Conservation (phyloP, 352 stramenopile species). For the Globisporangium irregulare region DNA sequence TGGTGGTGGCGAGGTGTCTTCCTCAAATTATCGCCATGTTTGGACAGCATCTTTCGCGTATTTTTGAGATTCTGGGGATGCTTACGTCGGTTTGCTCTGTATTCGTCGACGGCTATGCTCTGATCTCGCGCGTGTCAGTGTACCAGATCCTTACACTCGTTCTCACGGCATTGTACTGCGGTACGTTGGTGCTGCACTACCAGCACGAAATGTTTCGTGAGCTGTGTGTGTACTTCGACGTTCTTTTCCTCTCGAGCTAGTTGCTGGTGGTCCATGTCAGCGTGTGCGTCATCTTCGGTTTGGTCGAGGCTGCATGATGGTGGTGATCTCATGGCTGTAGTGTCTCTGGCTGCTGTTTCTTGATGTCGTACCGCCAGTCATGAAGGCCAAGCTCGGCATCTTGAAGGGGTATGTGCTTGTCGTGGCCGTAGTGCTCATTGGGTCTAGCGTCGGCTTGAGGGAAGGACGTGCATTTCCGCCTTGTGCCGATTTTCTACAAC, state of each 20-base stretch:
- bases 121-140: not conserved
- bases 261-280: constrained; percentile 15
- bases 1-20: not conserved
- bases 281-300: constrained; percentile 24
- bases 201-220: constrained; percentile 11
- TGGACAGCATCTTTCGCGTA: not conserved
- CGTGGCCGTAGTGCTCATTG: constrained; percentile 6
- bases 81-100: not conserved
- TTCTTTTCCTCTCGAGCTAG: constrained; percentile 26
- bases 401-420: not conserved
- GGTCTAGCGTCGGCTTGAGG: not conserved
- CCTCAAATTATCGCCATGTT: not conserved
- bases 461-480: constrained; percentile 11
- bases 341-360: constrained; percentile 20
- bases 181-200: not conserved
- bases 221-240: constrained; percentile 25
- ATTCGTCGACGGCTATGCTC: not conserved
- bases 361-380: constrained; percentile 20
- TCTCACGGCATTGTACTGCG: not conserved
- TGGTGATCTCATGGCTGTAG: constrained; percentile 19
- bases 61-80: not conserved
- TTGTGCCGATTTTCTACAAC: constrained; percentile 26
- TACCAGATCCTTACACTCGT: not conserved
- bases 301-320: not conserved
- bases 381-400: constrained; percentile 13